A percentile compares a stretch with the other conserved stretches of the same genome.
Conservation (phyloP, 352 stramenopile species). For the Phytophthora sp. region DNA sequence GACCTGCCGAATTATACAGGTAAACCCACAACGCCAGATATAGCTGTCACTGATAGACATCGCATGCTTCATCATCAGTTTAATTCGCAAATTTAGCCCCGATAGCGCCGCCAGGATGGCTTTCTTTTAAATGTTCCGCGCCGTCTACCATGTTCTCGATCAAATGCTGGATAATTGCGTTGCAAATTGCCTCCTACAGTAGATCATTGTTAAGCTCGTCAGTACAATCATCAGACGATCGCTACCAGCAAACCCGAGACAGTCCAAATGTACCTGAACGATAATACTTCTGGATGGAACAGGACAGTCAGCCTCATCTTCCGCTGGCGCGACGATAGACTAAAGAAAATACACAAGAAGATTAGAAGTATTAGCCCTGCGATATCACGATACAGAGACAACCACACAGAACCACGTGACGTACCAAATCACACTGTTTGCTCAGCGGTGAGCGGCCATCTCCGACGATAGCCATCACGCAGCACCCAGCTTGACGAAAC, state of each 20-base stretch:
- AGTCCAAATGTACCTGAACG: constrained; percentile 79
- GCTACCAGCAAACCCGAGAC: too few species aligned
- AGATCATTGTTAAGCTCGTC: background rate
- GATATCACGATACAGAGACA: background rate
- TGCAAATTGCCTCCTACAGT: constrained; percentile 78
- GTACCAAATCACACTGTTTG: constrained; percentile 41
- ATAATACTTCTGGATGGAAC: constrained; percentile 83
- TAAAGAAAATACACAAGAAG: background rate
- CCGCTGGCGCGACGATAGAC: constrained; percentile 46
- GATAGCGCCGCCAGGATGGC: constrained; percentile 79
- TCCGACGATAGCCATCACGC: constrained; percentile 61
- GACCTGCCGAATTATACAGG: too few species aligned
- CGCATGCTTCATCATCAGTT: constrained; percentile 2
- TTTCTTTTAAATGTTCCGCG: constrained; percentile 45
- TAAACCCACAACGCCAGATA: constrained; percentile 19
- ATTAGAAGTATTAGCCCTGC: background rate
- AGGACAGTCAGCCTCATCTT: constrained; percentile 55
- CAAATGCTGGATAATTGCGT: constrained; percentile 73
- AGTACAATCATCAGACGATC: background rate
- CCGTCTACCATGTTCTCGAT: constrained; percentile 45
- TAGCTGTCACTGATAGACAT: background rate
- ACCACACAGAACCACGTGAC: background rate
- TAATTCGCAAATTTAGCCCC: constrained; percentile 41
- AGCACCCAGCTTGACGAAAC: constrained; percentile 46
- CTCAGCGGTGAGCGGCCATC: constrained; percentile 44